Evolutionary conservation across 148 eudicot species (phyloP), one percentile per base, ranked within the genome.

Genomic region (Drosera capensis): DNA sequence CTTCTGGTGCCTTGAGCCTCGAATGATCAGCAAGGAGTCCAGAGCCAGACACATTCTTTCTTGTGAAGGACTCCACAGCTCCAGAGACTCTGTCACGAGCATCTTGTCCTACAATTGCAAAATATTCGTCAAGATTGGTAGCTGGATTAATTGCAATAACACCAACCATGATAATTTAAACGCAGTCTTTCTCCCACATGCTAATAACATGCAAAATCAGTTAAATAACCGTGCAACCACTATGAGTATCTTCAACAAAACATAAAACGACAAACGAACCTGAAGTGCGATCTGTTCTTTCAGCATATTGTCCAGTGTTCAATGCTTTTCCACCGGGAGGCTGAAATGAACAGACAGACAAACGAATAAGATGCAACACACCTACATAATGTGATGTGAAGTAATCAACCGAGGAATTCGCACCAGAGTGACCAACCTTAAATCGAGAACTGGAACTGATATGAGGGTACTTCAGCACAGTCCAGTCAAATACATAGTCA

Each of bases 401-500:
- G 8, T 19, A 9, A 28, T 15, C 12, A 28, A 47, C 20, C 14
- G 13, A 13, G 20, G 26, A 34, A 36, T 15, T 31, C 18, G 30
- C 16, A 42, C 38, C 7, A 26, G 7, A 40, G 24, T 24, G 37
- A 38, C 52, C 51, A 20, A 54, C 74, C 70, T 60, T 69, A 31
- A 39, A 42, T 51, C 53, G 52, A 3, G 70, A 60, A 40, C 59
- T 37, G 24, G 62, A 39, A 21, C 62, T 56, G 23, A 69, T 60
- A 18, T 70, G 75, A 29, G 75, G 70, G 36, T 65, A 70, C 53
- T 73, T 76, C 54, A 80, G 52, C 45, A 73, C 66, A 36, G 90
- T 76, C 90, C 90, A 80, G 31, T 76, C 79, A 46, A 79, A 79
- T 13, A 79, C 75, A 60, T 68, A 79, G 58, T 79, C 86, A 58